Base-by-base conservation (phyloP, 768 basidiomycete genomes). In the Panaeolus cyanescens region DNA sequence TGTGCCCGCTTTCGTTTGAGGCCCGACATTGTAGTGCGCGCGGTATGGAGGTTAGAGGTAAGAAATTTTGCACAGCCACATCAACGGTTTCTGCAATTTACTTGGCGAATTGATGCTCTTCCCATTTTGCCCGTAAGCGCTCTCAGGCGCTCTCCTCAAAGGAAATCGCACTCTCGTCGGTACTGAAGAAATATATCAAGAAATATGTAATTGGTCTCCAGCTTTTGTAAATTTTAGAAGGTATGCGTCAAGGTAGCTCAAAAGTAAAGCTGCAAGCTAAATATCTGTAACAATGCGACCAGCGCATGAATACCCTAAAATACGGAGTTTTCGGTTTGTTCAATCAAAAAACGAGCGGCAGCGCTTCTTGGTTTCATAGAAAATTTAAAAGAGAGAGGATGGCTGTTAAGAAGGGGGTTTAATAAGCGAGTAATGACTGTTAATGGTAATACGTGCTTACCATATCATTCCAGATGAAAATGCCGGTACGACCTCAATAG, bases 381-480 rank as follows among this genome's bases (percentile, higher is more conserved):
- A 56, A 72, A 77, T 53, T 67, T 67, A 59, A 72, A 78, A 1
- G 77, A 72, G 30, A 72, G 31, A 0, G 75, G 76, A 64, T 77
- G 75, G 54, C 77, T 78, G 54, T 32, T 36, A 17, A 55, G 22
- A 32, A 37, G 28, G 19, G 25, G 15, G 1, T 22, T 0, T 19
- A 39, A 42, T 20, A 7, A 40, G 28, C 20, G n/a, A 17, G 13
- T 28, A 53, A 12, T 4, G 17, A 19, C 28, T 2, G 2, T 33
- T 17, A 9, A 19, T n/a, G 17, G 32, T 32, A 53, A n/a, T 5
- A 36, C 19, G 54, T 53, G 67, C 73, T 54, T 40, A 81, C 81
- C 78, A 76, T 39, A 83, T 80, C 70, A 83, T 68, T 1, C 80
- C 81, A 19, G 76, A 75, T 4, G 77, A 73, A 62, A 82, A 82